Evolutionary conservation across 140 eudicot species (phyloP).

Genomic region (Bidens hawaiensis): DNA sequence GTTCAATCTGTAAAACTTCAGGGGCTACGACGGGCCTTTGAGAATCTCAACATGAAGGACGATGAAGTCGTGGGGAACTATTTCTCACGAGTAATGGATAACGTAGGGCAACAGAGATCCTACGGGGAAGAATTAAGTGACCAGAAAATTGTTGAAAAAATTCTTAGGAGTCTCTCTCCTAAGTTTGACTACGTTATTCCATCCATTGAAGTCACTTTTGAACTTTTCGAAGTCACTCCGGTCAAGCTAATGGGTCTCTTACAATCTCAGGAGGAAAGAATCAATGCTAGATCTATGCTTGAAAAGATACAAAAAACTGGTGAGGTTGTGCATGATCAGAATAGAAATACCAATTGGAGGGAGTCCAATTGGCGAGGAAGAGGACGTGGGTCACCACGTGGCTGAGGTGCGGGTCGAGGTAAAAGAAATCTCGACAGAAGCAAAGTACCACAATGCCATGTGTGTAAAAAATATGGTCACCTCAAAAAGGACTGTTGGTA

Average conservation of each 20-base stretch:
- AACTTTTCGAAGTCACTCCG: neutral
- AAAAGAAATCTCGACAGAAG: neutral
- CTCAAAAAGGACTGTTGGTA: neutral
- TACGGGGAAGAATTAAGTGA: neutral
- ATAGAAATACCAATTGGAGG: neutral
- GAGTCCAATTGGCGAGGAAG: too few relatives aligned
- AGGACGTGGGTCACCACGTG: neutral
- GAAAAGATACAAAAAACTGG: neutral
- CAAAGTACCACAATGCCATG: neutral
- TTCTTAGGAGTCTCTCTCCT: neutral
- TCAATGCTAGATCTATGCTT: neutral
- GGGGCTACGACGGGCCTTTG: neutral
- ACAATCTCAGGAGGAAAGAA: too few relatives aligned
- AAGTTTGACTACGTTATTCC: neutral
- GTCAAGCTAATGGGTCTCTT: neutral
- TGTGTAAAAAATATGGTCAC: neutral
- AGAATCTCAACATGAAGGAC: neutral
- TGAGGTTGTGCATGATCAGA: neutral
- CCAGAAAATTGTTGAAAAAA: neutral
- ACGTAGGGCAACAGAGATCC: neutral
- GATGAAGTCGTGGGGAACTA: too few relatives aligned
- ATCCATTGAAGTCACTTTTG: too few relatives aligned
- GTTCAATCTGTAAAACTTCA: neutral
- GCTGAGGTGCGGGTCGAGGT: neutral
- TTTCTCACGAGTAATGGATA: too few relatives aligned